Base-by-base conservation (phyloP, 2,329 filamentous ascomycete species). In the Trematosphaeria pertusa region DNA sequence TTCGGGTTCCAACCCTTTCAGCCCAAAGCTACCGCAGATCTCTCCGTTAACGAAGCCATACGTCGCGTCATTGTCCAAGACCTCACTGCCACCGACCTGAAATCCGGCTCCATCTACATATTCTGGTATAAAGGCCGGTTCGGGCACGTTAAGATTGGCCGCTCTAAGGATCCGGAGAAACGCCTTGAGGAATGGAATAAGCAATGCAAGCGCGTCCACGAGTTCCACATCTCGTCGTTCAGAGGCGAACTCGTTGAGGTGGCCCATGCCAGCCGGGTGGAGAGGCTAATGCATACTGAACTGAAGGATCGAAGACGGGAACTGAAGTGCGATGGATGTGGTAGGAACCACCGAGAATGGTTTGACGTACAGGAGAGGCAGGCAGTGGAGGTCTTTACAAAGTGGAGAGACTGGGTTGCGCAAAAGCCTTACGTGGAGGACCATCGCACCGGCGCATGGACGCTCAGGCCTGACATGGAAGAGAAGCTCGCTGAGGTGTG, bases 311-410 rank as follows among this genome's bases (percentile, higher is more conserved):
- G 74, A 48, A 72, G 67, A 74, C 83, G 69, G 49, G 83, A 77
- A 72, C 82, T 62, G 3, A 80, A 79, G 30, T 97, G 93, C 65
- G 75, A 76, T 2, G 80, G 82, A 1, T 97, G 93, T 62, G 89
- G 89, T 1, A 84, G 83, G 58, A 86, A 89, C 57, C 92, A 97
- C 70, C 78, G 85, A 32, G 92, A 97, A 73, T 97, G 92, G 92
- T 97, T 97, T 65, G 87, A 93, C 71, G 84, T 95, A 1, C 17
- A 2, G 3, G 48, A 46, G 15, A 15, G 17, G 12, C 37, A 51
- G 7, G 56, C 46, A 3, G 24, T 33, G 3, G 19, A 41, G 21
- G 56, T 59, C 2, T 46, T 47, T 10, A 33, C 43, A 14, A 59
- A 59, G 37, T 59, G 56, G 56, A 31, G 20, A 3, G 19, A 50